Percentiles rank a stretch among this genome's conserved stretches.
Evolutionary conservation across 2,329 filamentous ascomycete genomes (phyloP).

Genomic region (Coccinonectria pachysandricola): DNA sequence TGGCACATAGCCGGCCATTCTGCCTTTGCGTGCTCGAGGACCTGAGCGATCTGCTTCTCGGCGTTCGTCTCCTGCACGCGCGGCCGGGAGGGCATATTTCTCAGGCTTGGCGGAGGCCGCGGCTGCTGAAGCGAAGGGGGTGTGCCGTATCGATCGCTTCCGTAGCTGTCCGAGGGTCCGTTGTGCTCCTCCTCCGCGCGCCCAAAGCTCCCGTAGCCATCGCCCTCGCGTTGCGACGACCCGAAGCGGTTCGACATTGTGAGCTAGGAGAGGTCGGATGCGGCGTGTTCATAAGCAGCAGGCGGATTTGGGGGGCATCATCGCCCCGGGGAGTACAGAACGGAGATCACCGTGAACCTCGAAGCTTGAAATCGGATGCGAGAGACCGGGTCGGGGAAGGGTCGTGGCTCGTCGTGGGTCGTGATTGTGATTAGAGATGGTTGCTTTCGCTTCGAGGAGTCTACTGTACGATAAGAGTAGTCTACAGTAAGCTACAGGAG

Average conservation of each 20-base stretch:
- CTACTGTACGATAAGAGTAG: no score
- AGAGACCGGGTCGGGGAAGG: no score
- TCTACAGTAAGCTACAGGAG: no score
- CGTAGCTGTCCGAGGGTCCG: constrained; percentile 28
- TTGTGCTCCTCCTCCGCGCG: constrained; percentile 36
- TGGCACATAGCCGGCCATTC: constrained; percentile 92
- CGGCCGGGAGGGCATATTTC: constrained; percentile 26
- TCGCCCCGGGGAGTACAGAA: constrained; percentile 1
- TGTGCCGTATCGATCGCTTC: constrained; percentile 32
- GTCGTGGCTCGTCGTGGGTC: no score
- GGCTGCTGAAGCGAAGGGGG: constrained; percentile 21
- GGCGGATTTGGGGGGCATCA: constrained; percentile 14
- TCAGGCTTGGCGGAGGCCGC: constrained; percentile 18
- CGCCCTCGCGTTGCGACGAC: constrained; percentile 28
- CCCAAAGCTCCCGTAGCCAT: constrained; percentile 36
- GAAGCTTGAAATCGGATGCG: constrained; percentile 3
- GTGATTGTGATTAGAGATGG: no score
- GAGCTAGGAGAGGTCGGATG: constrained; percentile 6
- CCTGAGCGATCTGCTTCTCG: constrained; percentile 47
- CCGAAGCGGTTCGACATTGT: constrained; percentile 44
- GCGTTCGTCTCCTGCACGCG: constrained; percentile 36
- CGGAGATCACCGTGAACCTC: no score
- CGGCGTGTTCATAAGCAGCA: constrained; percentile 8
- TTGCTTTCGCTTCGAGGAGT: no score
- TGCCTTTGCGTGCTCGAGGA: constrained; percentile 72